Evolutionary conservation across 108 stramenopile species (phyloP).

Genomic region (Cyclotella atomus): DNA sequence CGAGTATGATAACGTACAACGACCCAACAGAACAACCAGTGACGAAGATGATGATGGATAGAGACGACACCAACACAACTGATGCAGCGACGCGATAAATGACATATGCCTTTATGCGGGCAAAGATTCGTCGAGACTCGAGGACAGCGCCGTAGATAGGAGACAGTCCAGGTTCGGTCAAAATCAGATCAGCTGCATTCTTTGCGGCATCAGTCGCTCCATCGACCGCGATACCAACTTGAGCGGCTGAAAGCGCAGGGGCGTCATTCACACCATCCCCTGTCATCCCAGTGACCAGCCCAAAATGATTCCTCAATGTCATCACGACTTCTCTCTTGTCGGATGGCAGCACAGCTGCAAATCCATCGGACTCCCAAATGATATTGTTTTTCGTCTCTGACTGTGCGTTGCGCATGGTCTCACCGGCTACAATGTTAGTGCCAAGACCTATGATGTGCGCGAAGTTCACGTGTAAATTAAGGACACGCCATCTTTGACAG

Average conservation of each 20-base stretch:
- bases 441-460: no score
- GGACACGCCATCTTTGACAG: no score
- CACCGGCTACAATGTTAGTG: slow-evolving; percentile 52
- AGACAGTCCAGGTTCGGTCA: slow-evolving; percentile 81
- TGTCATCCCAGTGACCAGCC: slow-evolving; percentile 87
- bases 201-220: slow-evolving; percentile 92
- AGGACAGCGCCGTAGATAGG: slow-evolving; percentile 84
- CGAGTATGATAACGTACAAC: slow-evolving; percentile 79
- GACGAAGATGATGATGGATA: slow-evolving; percentile 68
- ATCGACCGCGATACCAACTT: slow-evolving; percentile 75
- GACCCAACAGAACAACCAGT: slow-evolving; percentile 80
- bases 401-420: slow-evolving; percentile 44
- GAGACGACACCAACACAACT: slow-evolving; percentile 58
- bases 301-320: slow-evolving; percentile 67
- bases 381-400: slow-evolving; percentile 51
- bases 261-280: slow-evolving; percentile 94
- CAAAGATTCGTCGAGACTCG: slow-evolving; percentile 76
- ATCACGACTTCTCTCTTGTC: slow-evolving; percentile 78
- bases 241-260: slow-evolving; percentile 82
- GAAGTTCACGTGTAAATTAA: no score
- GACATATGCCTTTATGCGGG: slow-evolving; percentile 78
- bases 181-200: slow-evolving; percentile 86
- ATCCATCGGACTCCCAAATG: slow-evolving; percentile 76
- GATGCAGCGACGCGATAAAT: slow-evolving; percentile 82
- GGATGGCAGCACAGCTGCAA: slow-evolving; percentile 78